Base-by-base conservation (phyloP, 331 rosid genomes). In the Pyrus hybrid region DNA sequence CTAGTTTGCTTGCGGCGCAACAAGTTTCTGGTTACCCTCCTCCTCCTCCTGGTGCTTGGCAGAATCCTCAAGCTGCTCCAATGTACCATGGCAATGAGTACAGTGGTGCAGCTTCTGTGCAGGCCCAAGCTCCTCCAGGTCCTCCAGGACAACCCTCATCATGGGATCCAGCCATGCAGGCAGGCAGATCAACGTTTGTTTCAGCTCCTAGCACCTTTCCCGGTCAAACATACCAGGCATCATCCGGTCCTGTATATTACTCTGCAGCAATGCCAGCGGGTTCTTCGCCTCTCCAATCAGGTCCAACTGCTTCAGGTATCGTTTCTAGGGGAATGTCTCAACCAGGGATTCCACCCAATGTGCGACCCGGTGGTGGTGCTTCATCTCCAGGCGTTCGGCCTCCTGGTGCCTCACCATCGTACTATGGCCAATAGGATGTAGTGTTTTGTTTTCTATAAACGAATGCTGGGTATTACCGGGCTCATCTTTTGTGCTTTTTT, bases 111-210 rank as follows among this genome's bases (percentile, higher is more conserved):
- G 78, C 89, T 53, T 76, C 86, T 41, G 79, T 62, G 17, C 93
- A 76, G 41, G 63, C 85, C 86, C 92, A 85, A 83, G 84, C 82
- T 67, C 89, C 93, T 4, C 83, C 86, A 17, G 84, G 83, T 67
- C 89, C 93, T 4, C 84, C 86, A 7, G 93, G 93, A 70, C 98
- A 82, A 81, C 71, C 71, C 32, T 84, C 93, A 9, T 72, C 92
- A 49, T 93, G 98, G 98, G 98, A 93, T 81, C 91, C 90, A 33
- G 37, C 64, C 70, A 28, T 45, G 88, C 93, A 86, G 73, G 83
- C 88, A 2, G 89, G 81, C 62, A 76, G 85, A 76, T 84, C 86
- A 1, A 78, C 83, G 30, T 93, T 84, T 70, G 81, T 54, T 6
- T 72, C 94, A 0, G 86, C 47, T 65, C 85, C 92, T 3, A 78